Evolutionary conservation across 2,329 filamentous ascomycete species (phyloP).

Genomic region (Metarhizium robertsii): DNA sequence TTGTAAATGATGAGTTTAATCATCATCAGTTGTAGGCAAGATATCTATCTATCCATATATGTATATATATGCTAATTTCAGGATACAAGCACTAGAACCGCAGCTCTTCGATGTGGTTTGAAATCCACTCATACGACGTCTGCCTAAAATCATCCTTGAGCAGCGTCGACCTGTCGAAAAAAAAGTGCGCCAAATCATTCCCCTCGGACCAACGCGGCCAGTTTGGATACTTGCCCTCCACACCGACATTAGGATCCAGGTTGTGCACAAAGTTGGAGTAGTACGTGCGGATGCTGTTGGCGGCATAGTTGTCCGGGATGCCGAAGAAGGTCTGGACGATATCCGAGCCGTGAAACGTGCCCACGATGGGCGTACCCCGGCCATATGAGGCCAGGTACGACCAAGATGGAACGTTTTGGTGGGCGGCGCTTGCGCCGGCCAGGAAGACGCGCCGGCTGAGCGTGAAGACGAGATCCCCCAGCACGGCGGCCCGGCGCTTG

Average conservation of each 20-base stretch:
- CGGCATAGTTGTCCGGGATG: slow-evolving; percentile 37
- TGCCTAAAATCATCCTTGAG: not conserved
- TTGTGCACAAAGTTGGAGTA: slow-evolving; percentile 40
- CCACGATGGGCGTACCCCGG: slow-evolving; percentile 49
- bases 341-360: slow-evolving; percentile 54
- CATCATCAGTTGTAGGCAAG: too few relatives aligned
- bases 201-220: not conserved
- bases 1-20: too few relatives aligned
- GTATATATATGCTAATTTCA: too few relatives aligned
- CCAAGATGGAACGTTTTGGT: slow-evolving; percentile 43
- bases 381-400: slow-evolving; percentile 52
- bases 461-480: slow-evolving; percentile 36
- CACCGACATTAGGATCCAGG: slow-evolving; percentile 4
- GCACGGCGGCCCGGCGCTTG: slow-evolving; percentile 53
- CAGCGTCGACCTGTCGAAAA: not conserved
- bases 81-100: not conserved
- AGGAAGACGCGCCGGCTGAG: slow-evolving; percentile 34
- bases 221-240: not conserved
- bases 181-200: not conserved
- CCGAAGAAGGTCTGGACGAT: slow-evolving; percentile 46
- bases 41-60: too few relatives aligned
- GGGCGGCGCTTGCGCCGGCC: slow-evolving; percentile 24
- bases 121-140: not conserved
- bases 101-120: not conserved
- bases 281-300: slow-evolving; percentile 40